These are phyloP conservation scores for Jackrogersella multiformis DNA, from an alignment of 495 filamentous ascomycete genomes.

Conservation along the genomic window DNA sequence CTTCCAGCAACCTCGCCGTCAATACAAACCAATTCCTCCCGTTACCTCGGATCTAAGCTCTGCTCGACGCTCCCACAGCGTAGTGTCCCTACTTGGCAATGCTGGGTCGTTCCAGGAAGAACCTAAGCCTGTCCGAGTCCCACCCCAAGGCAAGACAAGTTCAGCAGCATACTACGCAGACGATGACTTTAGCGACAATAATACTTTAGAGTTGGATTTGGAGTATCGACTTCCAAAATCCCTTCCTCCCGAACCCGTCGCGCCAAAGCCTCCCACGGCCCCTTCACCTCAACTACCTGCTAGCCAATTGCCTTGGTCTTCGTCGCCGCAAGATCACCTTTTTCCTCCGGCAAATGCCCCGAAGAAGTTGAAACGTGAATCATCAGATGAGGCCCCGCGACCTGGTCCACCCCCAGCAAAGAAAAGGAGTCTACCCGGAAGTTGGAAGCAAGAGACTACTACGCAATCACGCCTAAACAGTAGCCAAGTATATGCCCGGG, in stretches of 20 bases:
- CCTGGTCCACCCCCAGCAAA: constrained; percentile 36
- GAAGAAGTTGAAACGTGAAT: constrained; percentile 48
- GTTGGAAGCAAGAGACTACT: constrained; percentile 31
- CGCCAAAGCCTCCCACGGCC: constrained; percentile 27
- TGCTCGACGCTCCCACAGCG: constrained; percentile 33
- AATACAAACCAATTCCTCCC: constrained; percentile 22
- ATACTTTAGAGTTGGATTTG: constrained; percentile 70
- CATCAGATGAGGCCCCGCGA: constrained; percentile 37
- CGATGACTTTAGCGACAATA: constrained; percentile 76
- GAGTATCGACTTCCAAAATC: constrained; percentile 63
- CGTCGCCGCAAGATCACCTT: constrained; percentile 44
- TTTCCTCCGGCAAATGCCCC: constrained; percentile 30
- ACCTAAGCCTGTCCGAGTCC: constrained; percentile 36
- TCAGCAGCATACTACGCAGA: constrained; percentile 62
- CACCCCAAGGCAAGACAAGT: constrained; percentile 20
- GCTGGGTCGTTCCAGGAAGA: constrained; percentile 56
- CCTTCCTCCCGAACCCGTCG: constrained; percentile 49
- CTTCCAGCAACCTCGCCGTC: constrained; percentile 19
- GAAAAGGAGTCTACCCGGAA: constrained; percentile 47
- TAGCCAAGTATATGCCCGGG: constrained; percentile 47
- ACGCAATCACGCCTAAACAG: constrained; percentile 32
- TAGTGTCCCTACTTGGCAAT: constrained; percentile 53
- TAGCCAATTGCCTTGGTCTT: constrained; percentile 45
- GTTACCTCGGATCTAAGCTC: constrained; percentile 4
- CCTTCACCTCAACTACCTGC: constrained; percentile 50